Conservation (phyloP, 2,329 filamentous ascomycete genomes). For the Alternaria gansuensis region DNA sequence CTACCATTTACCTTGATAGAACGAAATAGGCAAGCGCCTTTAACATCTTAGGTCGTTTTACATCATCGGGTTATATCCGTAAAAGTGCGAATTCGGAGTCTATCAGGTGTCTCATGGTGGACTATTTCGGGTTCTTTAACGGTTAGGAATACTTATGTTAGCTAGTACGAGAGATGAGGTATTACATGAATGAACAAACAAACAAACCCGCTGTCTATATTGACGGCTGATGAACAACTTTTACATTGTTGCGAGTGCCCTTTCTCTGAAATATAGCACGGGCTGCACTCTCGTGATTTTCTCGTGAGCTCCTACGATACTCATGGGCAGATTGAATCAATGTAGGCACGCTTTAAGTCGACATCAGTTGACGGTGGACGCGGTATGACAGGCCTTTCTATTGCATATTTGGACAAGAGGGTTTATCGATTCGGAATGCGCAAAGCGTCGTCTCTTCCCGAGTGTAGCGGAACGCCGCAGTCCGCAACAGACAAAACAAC, state of each 20-base stretch:
- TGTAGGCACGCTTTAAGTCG: no score
- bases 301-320: no score
- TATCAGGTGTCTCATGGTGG: constrained; percentile 43
- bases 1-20: constrained; percentile 45
- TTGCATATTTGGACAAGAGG: no score
- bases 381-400: no score
- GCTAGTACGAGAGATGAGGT: constrained; percentile 32
- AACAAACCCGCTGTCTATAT: constrained; percentile 10
- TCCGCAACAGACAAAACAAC: no score
- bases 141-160: constrained; percentile 36
- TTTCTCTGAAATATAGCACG: background rate
- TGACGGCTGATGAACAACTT: constrained; percentile 1
- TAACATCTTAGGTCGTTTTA: constrained; percentile 42
- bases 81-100: constrained; percentile 48
- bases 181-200: constrained; percentile 22
- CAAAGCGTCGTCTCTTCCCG: no score
- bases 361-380: no score
- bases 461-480: no score
- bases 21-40: constrained; percentile 39
- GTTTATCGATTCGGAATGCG: no score
- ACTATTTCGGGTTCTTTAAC: constrained; percentile 32
- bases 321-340: no score
- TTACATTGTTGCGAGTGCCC: no score
- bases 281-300: background rate
- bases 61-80: constrained; percentile 36